Base-by-base conservation (phyloP, 257 asterid genomes). In the Solanum peruvianum region DNA sequence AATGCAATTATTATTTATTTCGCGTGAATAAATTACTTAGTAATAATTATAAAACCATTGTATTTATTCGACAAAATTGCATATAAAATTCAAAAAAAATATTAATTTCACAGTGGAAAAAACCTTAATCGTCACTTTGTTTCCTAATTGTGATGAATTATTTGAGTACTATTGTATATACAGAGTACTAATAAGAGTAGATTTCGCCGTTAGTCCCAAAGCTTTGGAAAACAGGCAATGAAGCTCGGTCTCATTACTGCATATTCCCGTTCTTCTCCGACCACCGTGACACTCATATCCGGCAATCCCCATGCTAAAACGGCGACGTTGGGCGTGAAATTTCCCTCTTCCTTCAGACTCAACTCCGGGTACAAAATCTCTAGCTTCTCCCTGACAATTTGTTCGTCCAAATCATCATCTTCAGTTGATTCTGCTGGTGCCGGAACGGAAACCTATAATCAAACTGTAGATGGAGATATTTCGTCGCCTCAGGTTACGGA, bases 401-500 rank as follows among this genome's bases (percentile, higher is more conserved):
- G 84, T 62, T 33, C 39, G 49, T 86, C 84, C 41, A 86, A 86
- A 86, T 72, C 87, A 47, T 52, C 87, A 78, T 78, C 87, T 49
- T 12, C 60, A 35, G 20, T 23, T 52, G 72, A 47, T 35, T 58
- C 72, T n/a, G 39, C 60, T 37, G 85, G 87, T 83, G 87, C 69
- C 21, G 86, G 58, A 27, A 70, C 66, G 88, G 88, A 87, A 21
- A 29, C 91, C 87, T 75, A 85, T 21, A 75, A 73, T 35, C 87
- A 83, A 21, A 73, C 87, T 71, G 85, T 49, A 80, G 82, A 82
- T 86, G 88, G 56, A 84, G 88, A 9, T 87, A 87, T 87, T 83
- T 88, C 75, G 13, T 4, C 58, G 81, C 91, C 87, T 80, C 56
- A 91, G 11, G 90, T 64, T 83, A 85, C 42, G 72, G 88, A 93